A percentile compares a stretch with the other conserved stretches of the same genome.
These are phyloP conservation scores for Mycena belliarum DNA, from an alignment of 768 basidiomycete species.

Conservation along the genomic window DNA sequence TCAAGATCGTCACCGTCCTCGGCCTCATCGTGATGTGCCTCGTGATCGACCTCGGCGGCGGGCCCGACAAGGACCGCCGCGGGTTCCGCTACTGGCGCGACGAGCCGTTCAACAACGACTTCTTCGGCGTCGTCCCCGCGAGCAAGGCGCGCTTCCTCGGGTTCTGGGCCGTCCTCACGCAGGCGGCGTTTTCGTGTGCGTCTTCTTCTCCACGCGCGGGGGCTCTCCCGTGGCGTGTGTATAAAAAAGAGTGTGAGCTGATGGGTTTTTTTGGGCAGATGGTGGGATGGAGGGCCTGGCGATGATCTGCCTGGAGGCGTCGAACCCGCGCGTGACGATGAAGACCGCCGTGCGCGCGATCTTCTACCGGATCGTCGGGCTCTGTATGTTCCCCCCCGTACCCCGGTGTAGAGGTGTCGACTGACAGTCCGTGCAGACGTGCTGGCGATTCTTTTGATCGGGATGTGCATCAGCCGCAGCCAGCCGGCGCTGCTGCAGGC, in stretches of 20 bases:
- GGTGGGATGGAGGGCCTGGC: conserved; percentile 44
- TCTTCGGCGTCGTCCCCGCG: conserved; percentile 22
- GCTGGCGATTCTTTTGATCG: conserved; percentile 41
- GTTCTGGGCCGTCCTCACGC: conserved; percentile 32
- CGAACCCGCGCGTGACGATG: conserved; percentile 46
- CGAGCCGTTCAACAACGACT: conserved; percentile 25
- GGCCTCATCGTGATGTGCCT: conserved; percentile 46
- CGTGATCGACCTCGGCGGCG: conserved; percentile 51
- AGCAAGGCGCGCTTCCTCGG: conserved; percentile 35
- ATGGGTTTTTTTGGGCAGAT: too few relatives aligned
- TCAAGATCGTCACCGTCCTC: conserved; percentile 48
- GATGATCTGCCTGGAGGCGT: conserved; percentile 34
- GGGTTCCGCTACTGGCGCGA: conserved; percentile 44
- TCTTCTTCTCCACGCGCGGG: too few relatives aligned
- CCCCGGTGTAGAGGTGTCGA: too few relatives aligned
- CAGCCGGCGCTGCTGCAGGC: conserved; percentile 18
- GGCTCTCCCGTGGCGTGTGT: too few relatives aligned
- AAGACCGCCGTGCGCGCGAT: conserved; percentile 43
- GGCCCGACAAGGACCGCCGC: conserved; percentile 39
- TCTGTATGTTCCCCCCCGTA: conserved; percentile 20
- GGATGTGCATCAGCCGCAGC: conserved; percentile 41
- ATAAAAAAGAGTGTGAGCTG: too few relatives aligned
- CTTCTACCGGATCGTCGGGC: conserved; percentile 35
- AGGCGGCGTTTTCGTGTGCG: conserved; percentile 35
- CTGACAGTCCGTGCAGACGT: too few relatives aligned